Conservation (phyloP, 2,329 filamentous ascomycete genomes). For the Byssochlamys sp. region DNA sequence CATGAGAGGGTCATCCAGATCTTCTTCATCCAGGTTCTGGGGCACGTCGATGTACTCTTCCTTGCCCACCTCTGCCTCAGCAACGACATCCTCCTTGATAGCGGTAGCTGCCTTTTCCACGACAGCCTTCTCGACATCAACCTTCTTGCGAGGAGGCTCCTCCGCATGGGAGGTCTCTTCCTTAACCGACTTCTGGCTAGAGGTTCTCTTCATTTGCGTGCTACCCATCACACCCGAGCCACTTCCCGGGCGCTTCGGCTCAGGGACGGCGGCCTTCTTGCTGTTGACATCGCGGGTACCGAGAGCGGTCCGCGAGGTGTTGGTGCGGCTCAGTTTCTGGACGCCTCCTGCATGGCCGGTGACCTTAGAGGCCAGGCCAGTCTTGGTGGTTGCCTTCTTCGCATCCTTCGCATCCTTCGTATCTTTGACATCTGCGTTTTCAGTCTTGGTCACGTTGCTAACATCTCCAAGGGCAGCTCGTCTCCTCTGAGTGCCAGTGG, state of each 20-base stretch:
- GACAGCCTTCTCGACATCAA: constrained; percentile 41
- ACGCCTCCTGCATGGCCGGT: constrained; percentile 68
- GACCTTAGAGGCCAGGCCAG: constrained; percentile 66
- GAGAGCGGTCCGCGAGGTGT: constrained; percentile 54
- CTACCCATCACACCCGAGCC: constrained; percentile 59
- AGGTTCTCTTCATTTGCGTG: constrained; percentile 57
- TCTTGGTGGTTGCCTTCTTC: constrained; percentile 63
- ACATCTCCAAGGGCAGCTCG: constrained; percentile 84
- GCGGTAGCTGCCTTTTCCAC: constrained; percentile 25
- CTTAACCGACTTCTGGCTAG: constrained; percentile 48
- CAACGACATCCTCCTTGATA: constrained; percentile 18
- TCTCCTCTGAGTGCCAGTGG: constrained; percentile 52
- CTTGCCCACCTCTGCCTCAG: constrained; percentile 34
- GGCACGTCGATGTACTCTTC: constrained; percentile 27
- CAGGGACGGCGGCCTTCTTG: constrained; percentile 51
- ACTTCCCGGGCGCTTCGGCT: constrained; percentile 62
- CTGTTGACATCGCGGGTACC: constrained; percentile 52
- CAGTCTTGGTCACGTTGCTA: constrained; percentile 76
- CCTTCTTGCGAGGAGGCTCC: constrained; percentile 61
- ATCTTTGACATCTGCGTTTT: constrained; percentile 50
- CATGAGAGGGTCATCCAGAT: constrained; percentile 90
- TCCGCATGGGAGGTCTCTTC: constrained; percentile 47
- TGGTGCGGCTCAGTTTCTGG: constrained; percentile 57
- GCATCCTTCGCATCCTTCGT: constrained; percentile 60
- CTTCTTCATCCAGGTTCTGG: constrained; percentile 68